Percentiles rank a stretch among this genome's conserved stretches.
These are phyloP conservation scores for Auxenochlorella pyrenoidosa DNA, from an alignment of 139 green algal genomes.

Conservation along the genomic window DNA sequence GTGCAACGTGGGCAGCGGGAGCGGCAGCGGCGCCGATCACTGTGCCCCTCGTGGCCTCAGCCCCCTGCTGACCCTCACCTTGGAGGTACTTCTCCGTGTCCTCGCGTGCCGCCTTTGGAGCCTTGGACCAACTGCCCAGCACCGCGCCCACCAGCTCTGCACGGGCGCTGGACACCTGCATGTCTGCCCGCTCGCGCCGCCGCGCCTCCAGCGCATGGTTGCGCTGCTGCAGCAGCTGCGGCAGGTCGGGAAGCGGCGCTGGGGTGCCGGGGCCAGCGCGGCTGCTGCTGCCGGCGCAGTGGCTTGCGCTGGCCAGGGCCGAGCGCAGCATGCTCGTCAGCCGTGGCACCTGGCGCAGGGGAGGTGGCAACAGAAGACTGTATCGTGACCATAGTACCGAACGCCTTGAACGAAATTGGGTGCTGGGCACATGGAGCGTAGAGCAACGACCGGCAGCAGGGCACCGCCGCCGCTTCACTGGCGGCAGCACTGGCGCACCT, in stretches of 20 bases:
- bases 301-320: constrained; percentile 24
- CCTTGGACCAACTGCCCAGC: constrained; percentile 45
- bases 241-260: constrained; percentile 13
- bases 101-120: constrained; percentile 60
- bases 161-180: constrained; percentile 9
- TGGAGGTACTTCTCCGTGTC: constrained; percentile 69
- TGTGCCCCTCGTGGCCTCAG: background rate
- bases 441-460: too few species aligned
- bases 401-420: too few species aligned
- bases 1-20: too few species aligned
- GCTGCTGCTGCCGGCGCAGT: background rate
- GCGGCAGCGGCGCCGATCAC: too few species aligned
- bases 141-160: constrained; percentile 24
- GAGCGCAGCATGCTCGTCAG: constrained; percentile 62
- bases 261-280: constrained; percentile 20
- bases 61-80: constrained; percentile 11
- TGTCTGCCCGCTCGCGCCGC: constrained; percentile 2
- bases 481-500: background rate
- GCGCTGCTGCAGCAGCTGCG: constrained; percentile 36
- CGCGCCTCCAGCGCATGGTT: constrained; percentile 31
- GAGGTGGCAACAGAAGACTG: too few species aligned
- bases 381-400: background rate
- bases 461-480: background rate
- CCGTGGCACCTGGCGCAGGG: constrained; percentile 30
- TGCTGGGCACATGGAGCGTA: too few species aligned